A percentile compares a stretch with the other conserved stretches of the same genome.
Conservation (phyloP, 1,284 basidiomycete species). For the Crocinoboletus sp. region DNA sequence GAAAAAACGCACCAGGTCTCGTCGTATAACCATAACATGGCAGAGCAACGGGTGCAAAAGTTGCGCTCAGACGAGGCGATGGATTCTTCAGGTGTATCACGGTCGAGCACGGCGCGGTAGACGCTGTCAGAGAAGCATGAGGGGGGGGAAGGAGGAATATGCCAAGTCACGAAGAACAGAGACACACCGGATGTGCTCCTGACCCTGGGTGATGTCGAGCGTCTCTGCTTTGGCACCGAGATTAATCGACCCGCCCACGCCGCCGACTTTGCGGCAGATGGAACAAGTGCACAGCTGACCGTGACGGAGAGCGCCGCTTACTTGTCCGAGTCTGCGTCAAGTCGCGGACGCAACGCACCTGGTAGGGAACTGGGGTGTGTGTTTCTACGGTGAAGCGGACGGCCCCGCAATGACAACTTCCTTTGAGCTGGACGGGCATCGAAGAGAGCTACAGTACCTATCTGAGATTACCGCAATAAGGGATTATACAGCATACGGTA, state of each 20-base stretch:
- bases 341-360: slow-evolving; percentile 33
- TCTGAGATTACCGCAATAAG: too few species aligned
- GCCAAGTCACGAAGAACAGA: too few species aligned
- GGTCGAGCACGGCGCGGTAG: slow-evolving; percentile 52
- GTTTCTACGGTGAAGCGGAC: slow-evolving; percentile 50
- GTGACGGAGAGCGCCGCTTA: not conserved
- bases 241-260: slow-evolving; percentile 55
- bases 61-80: slow-evolving; percentile 49
- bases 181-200: slow-evolving; percentile 46
- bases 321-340: not conserved
- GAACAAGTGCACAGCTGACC: slow-evolving; percentile 53
- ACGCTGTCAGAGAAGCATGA: slow-evolving; percentile 32
- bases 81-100: slow-evolving; percentile 45
- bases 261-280: slow-evolving; percentile 62
- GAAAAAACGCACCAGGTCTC: slow-evolving; percentile 38
- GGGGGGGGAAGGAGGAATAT: too few species aligned
- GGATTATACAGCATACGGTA: too few species aligned
- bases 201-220: slow-evolving; percentile 44
- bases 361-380: slow-evolving; percentile 55
- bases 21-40: slow-evolving; percentile 61
- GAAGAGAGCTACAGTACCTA: too few species aligned
- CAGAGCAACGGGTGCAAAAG: slow-evolving; percentile 55
- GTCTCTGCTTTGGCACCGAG: slow-evolving; percentile 47
- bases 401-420: slow-evolving; percentile 59
- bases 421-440: slow-evolving; percentile 53